Percentiles rank a stretch among this genome's conserved stretches.
Conservation (phyloP, 2,329 filamentous ascomycete species). For the Juglanconis oblonga region DNA sequence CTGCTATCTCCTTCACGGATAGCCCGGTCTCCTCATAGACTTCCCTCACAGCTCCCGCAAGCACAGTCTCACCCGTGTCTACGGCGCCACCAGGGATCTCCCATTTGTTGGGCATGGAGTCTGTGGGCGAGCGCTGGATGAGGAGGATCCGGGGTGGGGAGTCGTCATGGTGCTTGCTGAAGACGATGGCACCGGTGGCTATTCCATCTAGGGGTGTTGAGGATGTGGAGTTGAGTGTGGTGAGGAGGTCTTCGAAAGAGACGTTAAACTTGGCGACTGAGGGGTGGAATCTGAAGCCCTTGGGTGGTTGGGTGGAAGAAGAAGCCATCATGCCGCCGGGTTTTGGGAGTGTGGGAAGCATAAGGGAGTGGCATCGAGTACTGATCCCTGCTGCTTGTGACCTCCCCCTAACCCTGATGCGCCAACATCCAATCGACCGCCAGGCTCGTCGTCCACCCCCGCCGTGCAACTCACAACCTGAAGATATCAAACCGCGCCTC, state of each 20-base stretch:
- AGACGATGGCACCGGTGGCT: conserved; percentile 28
- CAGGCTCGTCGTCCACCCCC: too few relatives aligned
- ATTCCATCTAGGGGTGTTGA: conserved; percentile 17
- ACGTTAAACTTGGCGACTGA: conserved; percentile 22
- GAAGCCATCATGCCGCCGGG: background rate
- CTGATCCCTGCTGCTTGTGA: too few relatives aligned
- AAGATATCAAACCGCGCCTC: too few relatives aligned
- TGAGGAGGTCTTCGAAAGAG: conserved; percentile 21
- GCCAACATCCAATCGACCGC: too few relatives aligned
- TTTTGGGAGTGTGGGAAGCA: background rate
- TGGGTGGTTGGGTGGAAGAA: conserved; percentile 5
- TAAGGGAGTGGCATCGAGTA: background rate
- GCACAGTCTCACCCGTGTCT: conserved; percentile 35
- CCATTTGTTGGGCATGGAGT: conserved; percentile 38
- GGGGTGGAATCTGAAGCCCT: conserved; percentile 23
- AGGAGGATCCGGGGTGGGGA: conserved; percentile 31
- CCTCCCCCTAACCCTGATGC: too few relatives aligned
- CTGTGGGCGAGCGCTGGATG: conserved; percentile 36
- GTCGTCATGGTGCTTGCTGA: conserved; percentile 20
- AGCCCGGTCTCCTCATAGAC: conserved; percentile 42
- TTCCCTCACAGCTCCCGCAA: conserved; percentile 36
- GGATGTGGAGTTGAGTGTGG: conserved; percentile 10
- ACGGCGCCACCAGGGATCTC: conserved; percentile 40
- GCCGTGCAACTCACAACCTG: too few relatives aligned
- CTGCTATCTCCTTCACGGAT: conserved; percentile 23